phyloP scores from a whole-genome alignment of 148 eudicot genomes.

The Selenicereus undatus region DNA sequence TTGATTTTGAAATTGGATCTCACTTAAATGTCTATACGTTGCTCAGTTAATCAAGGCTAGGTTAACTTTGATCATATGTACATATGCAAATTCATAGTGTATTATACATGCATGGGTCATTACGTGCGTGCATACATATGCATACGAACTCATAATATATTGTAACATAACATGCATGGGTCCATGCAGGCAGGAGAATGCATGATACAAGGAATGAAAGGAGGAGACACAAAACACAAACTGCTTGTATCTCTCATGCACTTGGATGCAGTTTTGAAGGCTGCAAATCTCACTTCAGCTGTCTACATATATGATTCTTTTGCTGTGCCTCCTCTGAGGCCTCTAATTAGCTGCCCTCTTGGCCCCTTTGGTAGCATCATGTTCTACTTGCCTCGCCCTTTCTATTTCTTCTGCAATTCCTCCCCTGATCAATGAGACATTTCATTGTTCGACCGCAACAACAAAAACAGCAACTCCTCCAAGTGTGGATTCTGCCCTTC shows the following conservation, averaged over 20 bases:
- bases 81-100: no score
- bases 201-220: background rate
- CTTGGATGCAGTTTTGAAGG: slow-evolving; percentile 22
- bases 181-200: slow-evolving; percentile 3
- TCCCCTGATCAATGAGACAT: background rate
- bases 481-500: no score
- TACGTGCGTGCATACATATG: background rate
- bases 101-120: background rate
- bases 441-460: background rate
- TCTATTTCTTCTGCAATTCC: slow-evolving; percentile 11
- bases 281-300: slow-evolving; percentile 11
- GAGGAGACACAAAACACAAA: slow-evolving; percentile 4
- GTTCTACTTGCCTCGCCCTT: slow-evolving; percentile 29
- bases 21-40: no score
- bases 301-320: slow-evolving; percentile 23
- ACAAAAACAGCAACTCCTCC: no score
- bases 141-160: no score
- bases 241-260: slow-evolving; percentile 15
- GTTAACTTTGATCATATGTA: background rate
- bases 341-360: slow-evolving; percentile 26
- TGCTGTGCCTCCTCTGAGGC: slow-evolving; percentile 23
- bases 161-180: background rate
- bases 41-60: no score
- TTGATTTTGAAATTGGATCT: no score
- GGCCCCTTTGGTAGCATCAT: slow-evolving; percentile 17